These are phyloP conservation scores for Periglandula ipomoeae DNA, from an alignment of 2,329 filamentous ascomycete species.

Conservation along the genomic window DNA sequence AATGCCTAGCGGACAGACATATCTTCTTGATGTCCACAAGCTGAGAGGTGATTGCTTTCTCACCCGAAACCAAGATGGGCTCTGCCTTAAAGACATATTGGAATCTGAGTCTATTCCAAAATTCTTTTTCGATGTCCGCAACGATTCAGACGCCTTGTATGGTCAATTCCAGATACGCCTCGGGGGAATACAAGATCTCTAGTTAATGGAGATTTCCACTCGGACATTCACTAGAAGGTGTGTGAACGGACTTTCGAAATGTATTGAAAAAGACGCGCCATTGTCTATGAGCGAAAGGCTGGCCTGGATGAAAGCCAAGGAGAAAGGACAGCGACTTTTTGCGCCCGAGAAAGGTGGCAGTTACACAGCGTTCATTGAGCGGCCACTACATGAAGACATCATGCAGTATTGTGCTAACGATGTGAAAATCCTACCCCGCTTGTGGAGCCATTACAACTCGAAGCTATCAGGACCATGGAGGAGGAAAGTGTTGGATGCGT, in stretches of 20 bases:
- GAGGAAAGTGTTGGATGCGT: too few relatives aligned
- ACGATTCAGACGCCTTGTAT: slow-evolving; percentile 47
- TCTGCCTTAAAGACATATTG: slow-evolving; percentile 34
- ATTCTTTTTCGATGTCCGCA: slow-evolving; percentile 49
- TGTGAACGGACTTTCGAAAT: slow-evolving; percentile 18
- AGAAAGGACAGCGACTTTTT: slow-evolving; percentile 28
- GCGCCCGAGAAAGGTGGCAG: slow-evolving; percentile 30
- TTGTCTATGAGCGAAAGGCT: slow-evolving; percentile 8
- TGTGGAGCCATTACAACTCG: slow-evolving; percentile 20
- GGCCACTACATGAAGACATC: slow-evolving; percentile 32
- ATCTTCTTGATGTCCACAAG: too few relatives aligned
- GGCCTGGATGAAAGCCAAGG: slow-evolving; percentile 26
- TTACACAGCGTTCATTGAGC: slow-evolving; percentile 36
- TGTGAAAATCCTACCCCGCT: slow-evolving; percentile 29
- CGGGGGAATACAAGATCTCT: slow-evolving; percentile 38
- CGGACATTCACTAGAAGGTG: slow-evolving; percentile 8
- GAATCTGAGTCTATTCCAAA: slow-evolving; percentile 33
- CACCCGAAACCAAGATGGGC: too few relatives aligned
- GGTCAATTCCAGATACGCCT: slow-evolving; percentile 33
- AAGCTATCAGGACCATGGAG: slow-evolving; percentile 13
- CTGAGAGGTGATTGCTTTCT: too few relatives aligned
- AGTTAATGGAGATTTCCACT: slow-evolving; percentile 44
- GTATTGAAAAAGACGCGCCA: slow-evolving; percentile 20
- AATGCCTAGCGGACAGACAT: too few relatives aligned
- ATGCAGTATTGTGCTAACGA: slow-evolving; percentile 37